These are phyloP conservation scores for Gleditsia sinensis DNA, from an alignment of 306 rosid genomes.

Conservation along the genomic window DNA sequence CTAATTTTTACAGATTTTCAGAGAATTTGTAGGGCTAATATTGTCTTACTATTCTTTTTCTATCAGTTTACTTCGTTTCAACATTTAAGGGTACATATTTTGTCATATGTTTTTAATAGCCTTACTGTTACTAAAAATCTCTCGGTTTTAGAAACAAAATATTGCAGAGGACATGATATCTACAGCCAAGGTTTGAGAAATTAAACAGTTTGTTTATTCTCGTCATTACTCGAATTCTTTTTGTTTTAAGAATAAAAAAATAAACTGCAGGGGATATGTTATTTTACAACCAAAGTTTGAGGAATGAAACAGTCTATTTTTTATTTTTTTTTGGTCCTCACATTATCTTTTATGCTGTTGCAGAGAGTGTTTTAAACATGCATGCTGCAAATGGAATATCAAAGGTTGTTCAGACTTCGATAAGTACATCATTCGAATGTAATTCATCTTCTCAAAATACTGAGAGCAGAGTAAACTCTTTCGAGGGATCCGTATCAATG, in stretches of 20 bases:
- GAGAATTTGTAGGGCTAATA: too few species aligned
- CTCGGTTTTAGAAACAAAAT: neutral
- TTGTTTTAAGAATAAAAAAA: too few species aligned
- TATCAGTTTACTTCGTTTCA: too few species aligned
- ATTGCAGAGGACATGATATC: neutral
- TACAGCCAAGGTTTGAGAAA: too few species aligned
- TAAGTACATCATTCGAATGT: conserved; percentile 12
- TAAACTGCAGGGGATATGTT: too few species aligned
- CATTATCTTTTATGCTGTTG: conserved; percentile 6
- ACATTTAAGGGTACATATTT: neutral
- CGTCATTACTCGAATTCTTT: too few species aligned
- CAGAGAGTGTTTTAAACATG: conserved; percentile 24
- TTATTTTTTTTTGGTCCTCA: too few species aligned
- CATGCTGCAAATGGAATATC: conserved; percentile 27
- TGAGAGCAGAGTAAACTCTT: conserved; percentile 18
- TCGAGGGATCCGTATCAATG: neutral
- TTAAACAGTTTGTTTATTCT: too few species aligned
- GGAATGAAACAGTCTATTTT: neutral
- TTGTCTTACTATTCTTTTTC: neutral
- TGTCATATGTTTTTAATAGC: neutral
- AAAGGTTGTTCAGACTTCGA: conserved; percentile 34
- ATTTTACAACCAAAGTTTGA: neutral
- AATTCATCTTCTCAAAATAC: conserved; percentile 28
- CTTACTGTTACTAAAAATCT: neutral
- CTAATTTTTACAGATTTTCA: too few species aligned